A percentile compares a stretch with the other conserved stretches of the same genome.
Evolutionary conservation across 2,329 filamentous ascomycete species (phyloP).

Genomic region (Exophiala dermatitidis): DNA sequence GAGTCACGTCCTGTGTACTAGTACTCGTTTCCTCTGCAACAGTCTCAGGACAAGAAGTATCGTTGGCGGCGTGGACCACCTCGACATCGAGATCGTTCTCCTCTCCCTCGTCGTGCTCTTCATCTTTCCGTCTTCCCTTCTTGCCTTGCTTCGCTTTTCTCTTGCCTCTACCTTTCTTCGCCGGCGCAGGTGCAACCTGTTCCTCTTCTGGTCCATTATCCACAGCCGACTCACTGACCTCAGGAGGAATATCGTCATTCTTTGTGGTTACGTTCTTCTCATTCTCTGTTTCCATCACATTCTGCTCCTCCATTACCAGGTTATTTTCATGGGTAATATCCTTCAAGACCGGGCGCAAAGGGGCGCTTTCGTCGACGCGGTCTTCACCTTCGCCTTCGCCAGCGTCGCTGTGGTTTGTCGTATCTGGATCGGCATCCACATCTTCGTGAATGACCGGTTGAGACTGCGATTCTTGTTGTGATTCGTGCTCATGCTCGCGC

Average conservation of each 20-base stretch:
- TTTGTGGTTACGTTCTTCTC: too few relatives aligned
- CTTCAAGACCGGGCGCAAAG: slow-evolving; percentile 17
- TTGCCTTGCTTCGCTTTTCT: slow-evolving; percentile 8
- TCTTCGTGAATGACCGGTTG: slow-evolving; percentile 19
- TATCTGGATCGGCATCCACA: slow-evolving; percentile 6
- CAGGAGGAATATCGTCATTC: not conserved
- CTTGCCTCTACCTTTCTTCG: slow-evolving; percentile 15
- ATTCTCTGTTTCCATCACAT: not conserved
- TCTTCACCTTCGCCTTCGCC: not conserved
- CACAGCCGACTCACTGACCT: not conserved
- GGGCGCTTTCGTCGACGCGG: slow-evolving; percentile 4
- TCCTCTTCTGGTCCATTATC: slow-evolving; percentile 3
- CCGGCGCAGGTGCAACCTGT: not conserved
- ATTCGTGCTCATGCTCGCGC: not conserved
- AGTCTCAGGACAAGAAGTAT: too few relatives aligned
- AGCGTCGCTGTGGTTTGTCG: not conserved
- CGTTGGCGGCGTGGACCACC: too few relatives aligned
- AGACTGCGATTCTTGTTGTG: not conserved
- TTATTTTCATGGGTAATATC: slow-evolving; percentile 26
- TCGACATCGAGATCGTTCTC: not conserved
- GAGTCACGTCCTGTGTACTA: too few relatives aligned
- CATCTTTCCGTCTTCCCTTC: slow-evolving; percentile 2
- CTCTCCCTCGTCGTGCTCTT: not conserved
- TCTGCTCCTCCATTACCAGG: slow-evolving; percentile 12
- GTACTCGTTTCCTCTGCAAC: too few relatives aligned